Conservation (phyloP, 139 green algal genomes). For the Marvania coccoides region DNA sequence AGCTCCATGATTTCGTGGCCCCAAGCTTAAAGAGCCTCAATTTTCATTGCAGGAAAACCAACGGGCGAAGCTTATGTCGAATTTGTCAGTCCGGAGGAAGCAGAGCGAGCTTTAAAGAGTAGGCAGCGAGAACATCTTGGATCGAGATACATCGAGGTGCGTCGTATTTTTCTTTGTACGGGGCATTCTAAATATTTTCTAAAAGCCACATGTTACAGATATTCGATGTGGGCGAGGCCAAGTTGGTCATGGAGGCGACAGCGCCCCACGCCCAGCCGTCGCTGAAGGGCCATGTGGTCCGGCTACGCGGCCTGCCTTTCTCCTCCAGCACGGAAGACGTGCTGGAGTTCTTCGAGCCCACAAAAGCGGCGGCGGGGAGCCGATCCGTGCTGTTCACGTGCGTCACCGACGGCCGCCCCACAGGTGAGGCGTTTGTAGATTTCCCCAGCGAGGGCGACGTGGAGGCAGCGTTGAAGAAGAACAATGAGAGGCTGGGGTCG, state of each 20-base stretch:
- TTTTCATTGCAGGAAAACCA: slow-evolving; percentile 34
- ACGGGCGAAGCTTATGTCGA: slow-evolving; percentile 69
- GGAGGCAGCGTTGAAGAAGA: slow-evolving; percentile 47
- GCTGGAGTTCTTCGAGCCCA: slow-evolving; percentile 53
- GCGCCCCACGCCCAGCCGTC: slow-evolving; percentile 3
- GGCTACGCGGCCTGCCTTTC: slow-evolving; percentile 77
- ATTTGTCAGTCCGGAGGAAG: slow-evolving; percentile 38
- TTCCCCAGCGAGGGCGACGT: slow-evolving; percentile 45
- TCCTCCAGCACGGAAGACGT: slow-evolving; percentile 54
- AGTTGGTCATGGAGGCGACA: slow-evolving; percentile 36
- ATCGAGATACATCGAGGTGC: slow-evolving; percentile 73
- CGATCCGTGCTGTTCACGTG: slow-evolving; percentile 65
- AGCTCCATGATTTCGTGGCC: not conserved
- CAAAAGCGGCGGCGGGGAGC: slow-evolving; percentile 43
- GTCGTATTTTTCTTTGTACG: not conserved
- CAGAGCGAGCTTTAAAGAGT: slow-evolving; percentile 39
- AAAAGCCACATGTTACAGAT: slow-evolving; percentile 35
- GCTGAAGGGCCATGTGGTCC: slow-evolving; percentile 51
- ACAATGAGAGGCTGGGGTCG: slow-evolving; percentile 59
- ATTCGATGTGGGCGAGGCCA: slow-evolving; percentile 52
- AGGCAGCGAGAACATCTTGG: slow-evolving; percentile 66
- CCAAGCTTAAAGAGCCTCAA: not conserved
- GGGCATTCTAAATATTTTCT: slow-evolving; percentile 19
- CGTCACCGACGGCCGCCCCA: slow-evolving; percentile 62
- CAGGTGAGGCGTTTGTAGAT: slow-evolving; percentile 81